Evolutionary conservation across 2,329 filamentous ascomycete species (phyloP).

Genomic region (Clonostachys rhizophaga): DNA sequence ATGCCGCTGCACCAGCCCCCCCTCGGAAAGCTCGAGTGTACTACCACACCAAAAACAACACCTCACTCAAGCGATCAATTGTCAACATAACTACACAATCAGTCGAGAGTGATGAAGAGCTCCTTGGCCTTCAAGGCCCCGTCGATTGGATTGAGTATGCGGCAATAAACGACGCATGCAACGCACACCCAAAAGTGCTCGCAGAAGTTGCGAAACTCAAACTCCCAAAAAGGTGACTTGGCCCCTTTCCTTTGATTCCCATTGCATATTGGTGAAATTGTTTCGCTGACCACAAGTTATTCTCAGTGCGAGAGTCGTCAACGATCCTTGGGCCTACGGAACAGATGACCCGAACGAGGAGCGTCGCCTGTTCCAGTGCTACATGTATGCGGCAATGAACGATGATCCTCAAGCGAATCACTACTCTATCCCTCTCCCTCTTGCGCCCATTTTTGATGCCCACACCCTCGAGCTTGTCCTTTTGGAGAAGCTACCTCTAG

Average conservation of each 20-base stretch:
- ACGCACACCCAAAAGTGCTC: conserved; percentile 4
- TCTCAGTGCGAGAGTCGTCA: neutral
- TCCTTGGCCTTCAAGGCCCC: neutral
- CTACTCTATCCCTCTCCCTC: conserved; percentile 7
- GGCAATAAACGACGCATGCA: neutral
- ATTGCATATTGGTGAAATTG: no score
- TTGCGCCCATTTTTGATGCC: conserved; percentile 8
- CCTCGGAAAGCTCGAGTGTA: neutral
- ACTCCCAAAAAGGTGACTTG: conserved; percentile 1
- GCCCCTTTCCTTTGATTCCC: no score
- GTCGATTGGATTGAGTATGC: conserved; percentile 1
- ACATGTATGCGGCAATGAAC: conserved; percentile 7
- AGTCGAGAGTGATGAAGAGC: neutral
- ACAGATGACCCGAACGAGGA: neutral
- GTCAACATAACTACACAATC: conserved; percentile 1
- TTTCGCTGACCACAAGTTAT: no score
- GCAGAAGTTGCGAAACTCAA: conserved; percentile 9
- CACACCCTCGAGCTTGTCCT: conserved; percentile 6
- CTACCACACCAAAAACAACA: neutral
- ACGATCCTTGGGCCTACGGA: neutral
- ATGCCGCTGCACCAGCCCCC: neutral
- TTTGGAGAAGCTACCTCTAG: conserved; percentile 1
- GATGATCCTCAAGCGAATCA: conserved; percentile 8
- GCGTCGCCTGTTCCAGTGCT: conserved; percentile 7
- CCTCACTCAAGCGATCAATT: neutral